These are phyloP conservation scores for Cenchrus fungigraminus DNA, from an alignment of 176 grass and related monocot genomes.

Conservation along the genomic window DNA sequence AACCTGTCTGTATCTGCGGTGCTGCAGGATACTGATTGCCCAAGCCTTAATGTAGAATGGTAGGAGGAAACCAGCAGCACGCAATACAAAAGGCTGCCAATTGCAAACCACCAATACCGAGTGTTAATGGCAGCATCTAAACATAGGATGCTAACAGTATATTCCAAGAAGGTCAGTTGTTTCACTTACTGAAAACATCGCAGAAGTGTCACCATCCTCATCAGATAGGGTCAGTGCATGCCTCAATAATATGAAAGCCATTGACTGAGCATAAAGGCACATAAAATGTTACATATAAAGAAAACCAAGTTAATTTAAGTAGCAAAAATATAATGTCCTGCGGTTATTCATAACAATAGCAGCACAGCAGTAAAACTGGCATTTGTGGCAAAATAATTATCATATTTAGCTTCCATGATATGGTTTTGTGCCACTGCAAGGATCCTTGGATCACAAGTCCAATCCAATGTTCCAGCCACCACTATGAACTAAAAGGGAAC, in stretches of 20 bases:
- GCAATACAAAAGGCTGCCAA: conserved; percentile 78
- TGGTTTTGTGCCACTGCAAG: conserved; percentile 71
- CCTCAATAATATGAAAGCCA: conserved; percentile 77
- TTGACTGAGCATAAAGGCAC: conserved; percentile 53
- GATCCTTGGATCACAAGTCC: conserved; percentile 66
- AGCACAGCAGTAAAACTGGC: conserved; percentile 75
- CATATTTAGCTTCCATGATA: conserved; percentile 81
- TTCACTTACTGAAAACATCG: conserved; percentile 81
- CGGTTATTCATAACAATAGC: conserved; percentile 61
- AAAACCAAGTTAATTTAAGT: conserved; percentile 17
- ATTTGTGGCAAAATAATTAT: conserved; percentile 79
- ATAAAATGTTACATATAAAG: conserved; percentile 16
- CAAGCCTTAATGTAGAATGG: conserved; percentile 90
- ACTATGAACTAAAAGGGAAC: conserved; percentile 44
- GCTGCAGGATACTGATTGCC: conserved; percentile 81
- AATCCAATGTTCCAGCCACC: conserved; percentile 67
- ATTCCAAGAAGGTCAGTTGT: conserved; percentile 23
- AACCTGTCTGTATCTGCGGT: conserved; percentile 70
- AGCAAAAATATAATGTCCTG: conserved; percentile 9
- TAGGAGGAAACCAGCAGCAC: conserved; percentile 78
- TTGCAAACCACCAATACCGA: conserved; percentile 19
- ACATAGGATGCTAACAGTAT: background rate
- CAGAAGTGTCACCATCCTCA: conserved; percentile 77
- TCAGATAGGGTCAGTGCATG: conserved; percentile 65
- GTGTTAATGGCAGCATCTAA: background rate